Percentiles rank a stretch among this genome's conserved stretches.
These are phyloP conservation scores for Penicillium sp. DNA, from an alignment of 2,329 filamentous ascomycete genomes.

Conservation along the genomic window DNA sequence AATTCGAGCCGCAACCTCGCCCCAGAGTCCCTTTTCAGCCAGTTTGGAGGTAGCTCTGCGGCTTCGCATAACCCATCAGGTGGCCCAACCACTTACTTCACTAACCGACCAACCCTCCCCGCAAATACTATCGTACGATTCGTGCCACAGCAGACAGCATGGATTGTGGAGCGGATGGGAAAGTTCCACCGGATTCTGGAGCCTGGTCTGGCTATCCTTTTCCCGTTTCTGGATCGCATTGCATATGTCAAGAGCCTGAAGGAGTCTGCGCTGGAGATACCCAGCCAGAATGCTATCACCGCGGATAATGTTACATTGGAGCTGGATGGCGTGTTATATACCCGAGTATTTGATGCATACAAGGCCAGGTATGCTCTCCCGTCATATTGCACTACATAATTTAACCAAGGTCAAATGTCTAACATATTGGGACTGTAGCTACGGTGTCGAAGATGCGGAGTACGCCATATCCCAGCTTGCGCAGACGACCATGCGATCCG, in stretches of 20 bases:
- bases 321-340: constrained; percentile 93
- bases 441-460: constrained; percentile 97
- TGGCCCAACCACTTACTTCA: constrained; percentile 73
- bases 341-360: constrained; percentile 94
- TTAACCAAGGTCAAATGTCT: neutral
- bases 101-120: constrained; percentile 66
- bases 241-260: constrained; percentile 98
- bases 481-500: constrained; percentile 97
- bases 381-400: neutral
- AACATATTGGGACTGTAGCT: constrained; percentile 54
- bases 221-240: constrained; percentile 91
- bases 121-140: constrained; percentile 95
- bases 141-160: constrained; percentile 98
- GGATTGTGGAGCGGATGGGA: constrained; percentile 99
- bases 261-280: constrained; percentile 94
- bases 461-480: constrained; percentile 98
- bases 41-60: constrained; percentile 23
- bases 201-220: constrained; percentile 83
- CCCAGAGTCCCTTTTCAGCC: constrained; percentile 35
- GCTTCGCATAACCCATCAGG: constrained; percentile 24
- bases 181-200: constrained; percentile 93
- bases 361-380: constrained; percentile 75
- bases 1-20: constrained; percentile 29
- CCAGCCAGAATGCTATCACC: constrained; percentile 95
- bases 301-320: constrained; percentile 98